Conservation (phyloP, 2,329 filamentous ascomycete species). For the Neoarthrinium moseri region DNA sequence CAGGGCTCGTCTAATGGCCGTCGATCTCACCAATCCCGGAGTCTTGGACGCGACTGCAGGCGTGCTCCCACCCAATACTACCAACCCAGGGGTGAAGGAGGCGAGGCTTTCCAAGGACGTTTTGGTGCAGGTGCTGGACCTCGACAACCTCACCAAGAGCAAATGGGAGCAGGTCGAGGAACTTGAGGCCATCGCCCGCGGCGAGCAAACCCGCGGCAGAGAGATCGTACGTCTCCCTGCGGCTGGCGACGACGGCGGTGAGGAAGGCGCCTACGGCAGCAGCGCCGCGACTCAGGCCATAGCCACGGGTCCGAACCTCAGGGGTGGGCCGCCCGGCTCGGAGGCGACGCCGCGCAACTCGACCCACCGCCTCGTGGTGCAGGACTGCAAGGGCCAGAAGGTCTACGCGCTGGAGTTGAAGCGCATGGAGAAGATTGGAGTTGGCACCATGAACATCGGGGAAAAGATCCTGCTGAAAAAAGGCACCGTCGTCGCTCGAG, state of each 20-base stretch:
- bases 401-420: slow-evolving; percentile 72
- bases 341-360: slow-evolving; percentile 40
- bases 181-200: slow-evolving; percentile 70
- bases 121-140: slow-evolving; percentile 78
- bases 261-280: slow-evolving; percentile 42
- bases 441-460: slow-evolving; percentile 70
- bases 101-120: slow-evolving; percentile 59
- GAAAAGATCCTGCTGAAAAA: slow-evolving; percentile 75
- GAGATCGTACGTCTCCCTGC: slow-evolving; percentile 73
- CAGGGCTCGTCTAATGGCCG: slow-evolving; percentile 74
- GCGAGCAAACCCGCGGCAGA: slow-evolving; percentile 72
- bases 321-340: slow-evolving; percentile 13
- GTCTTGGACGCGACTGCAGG: slow-evolving; percentile 43
- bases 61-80: slow-evolving; percentile 54
- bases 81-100: slow-evolving; percentile 53
- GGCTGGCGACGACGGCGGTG: slow-evolving; percentile 43
- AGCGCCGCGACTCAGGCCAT: slow-evolving; percentile 20
- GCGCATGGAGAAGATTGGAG: slow-evolving; percentile 61
- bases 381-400: slow-evolving; percentile 72
- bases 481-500: slow-evolving; percentile 67
- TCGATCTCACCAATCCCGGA: slow-evolving; percentile 67
- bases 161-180: slow-evolving; percentile 87
- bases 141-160: slow-evolving; percentile 78
- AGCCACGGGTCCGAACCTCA: slow-evolving; percentile 7
- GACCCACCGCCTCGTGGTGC: slow-evolving; percentile 77